Conservation (phyloP, 2,329 filamentous ascomycete genomes). For the Cladophialophora bantiana region DNA sequence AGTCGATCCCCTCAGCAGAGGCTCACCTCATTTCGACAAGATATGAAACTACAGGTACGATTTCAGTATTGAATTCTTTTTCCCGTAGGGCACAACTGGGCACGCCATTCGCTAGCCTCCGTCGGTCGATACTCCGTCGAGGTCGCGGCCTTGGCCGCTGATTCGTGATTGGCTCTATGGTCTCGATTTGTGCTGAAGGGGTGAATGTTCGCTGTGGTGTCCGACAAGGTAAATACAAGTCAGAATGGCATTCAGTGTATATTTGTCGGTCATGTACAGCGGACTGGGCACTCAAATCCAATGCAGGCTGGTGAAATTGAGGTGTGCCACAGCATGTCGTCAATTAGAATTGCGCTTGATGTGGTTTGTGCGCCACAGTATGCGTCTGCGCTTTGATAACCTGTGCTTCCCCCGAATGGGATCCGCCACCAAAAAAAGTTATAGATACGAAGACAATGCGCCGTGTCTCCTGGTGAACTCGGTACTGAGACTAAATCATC, state of each 20-base stretch:
- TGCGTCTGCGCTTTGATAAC: not conserved
- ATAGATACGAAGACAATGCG: slow-evolving; percentile 2
- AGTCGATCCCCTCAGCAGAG: not conserved
- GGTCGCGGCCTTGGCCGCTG: slow-evolving; percentile 12
- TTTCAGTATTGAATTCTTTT: slow-evolving; percentile 4
- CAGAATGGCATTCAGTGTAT: not conserved
- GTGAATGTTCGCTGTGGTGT: not conserved
- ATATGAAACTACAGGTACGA: not conserved
- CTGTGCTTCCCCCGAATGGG: not conserved
- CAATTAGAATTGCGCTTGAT: not conserved
- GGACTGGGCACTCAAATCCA: not conserved
- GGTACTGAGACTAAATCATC: not conserved
- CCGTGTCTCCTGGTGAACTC: slow-evolving; percentile 8
- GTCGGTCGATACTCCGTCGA: not conserved
- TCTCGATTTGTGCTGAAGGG: not conserved
- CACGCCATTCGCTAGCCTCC: slow-evolving; percentile 17
- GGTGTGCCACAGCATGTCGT: not conserved
- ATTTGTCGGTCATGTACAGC: not conserved
- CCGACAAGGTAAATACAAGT: not conserved
- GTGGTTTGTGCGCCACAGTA: not conserved
- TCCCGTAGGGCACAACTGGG: not conserved
- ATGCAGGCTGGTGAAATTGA: not conserved
- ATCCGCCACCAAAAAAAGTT: slow-evolving; percentile 14
- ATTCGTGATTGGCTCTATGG: slow-evolving; percentile 8
- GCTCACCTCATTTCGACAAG: slow-evolving; percentile 15